phyloP scores from a whole-genome alignment of 345 rosid species.

The Arabidopsis suecica region DNA sequence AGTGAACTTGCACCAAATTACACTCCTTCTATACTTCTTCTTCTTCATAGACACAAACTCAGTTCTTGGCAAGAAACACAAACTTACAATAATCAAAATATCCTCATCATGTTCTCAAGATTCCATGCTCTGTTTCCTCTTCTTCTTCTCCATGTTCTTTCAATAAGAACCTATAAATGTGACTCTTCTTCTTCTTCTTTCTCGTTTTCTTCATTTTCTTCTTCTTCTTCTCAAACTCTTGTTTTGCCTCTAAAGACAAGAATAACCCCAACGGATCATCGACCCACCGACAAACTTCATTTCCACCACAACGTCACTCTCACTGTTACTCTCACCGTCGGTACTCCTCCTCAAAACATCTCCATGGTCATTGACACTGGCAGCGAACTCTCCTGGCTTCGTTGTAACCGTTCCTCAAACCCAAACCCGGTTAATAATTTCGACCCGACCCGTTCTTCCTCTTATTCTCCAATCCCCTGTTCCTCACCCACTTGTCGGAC shows the following conservation, averaged over 20 bases:
- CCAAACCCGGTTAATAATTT: slow-evolving; percentile 47
- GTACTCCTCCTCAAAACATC: slow-evolving; percentile 88
- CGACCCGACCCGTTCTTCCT: slow-evolving; percentile 66
- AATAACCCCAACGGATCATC: slow-evolving; percentile 43
- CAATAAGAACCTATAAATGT: slow-evolving; percentile 34
- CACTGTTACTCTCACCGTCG: slow-evolving; percentile 73
- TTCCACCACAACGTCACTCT: slow-evolving; percentile 85
- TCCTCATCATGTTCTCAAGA: slow-evolving; percentile 29
- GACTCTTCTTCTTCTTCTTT: slow-evolving; percentile 35
- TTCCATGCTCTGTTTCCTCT: slow-evolving; percentile 23
- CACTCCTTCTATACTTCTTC: slow-evolving; percentile 1
- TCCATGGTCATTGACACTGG: slow-evolving; percentile 95
- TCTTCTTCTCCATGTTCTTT: slow-evolving; percentile 33
- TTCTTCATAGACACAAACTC: not conserved
- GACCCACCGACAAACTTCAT: slow-evolving; percentile 68
- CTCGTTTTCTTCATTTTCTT: slow-evolving; percentile 40
- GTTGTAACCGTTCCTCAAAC: slow-evolving; percentile 57
- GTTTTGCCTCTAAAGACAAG: slow-evolving; percentile 70
- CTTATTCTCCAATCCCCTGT: slow-evolving; percentile 71
- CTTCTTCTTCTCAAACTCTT: slow-evolving; percentile 43
- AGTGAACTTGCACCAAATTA: slow-evolving; percentile 41
- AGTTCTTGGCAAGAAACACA: not conserved
- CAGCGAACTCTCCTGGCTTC: slow-evolving; percentile 91
- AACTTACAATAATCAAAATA: not conserved
- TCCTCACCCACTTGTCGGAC: slow-evolving; percentile 71